phyloP scores from a whole-genome alignment of 257 asterid species.

The Nicotiana tomentosiformis region DNA sequence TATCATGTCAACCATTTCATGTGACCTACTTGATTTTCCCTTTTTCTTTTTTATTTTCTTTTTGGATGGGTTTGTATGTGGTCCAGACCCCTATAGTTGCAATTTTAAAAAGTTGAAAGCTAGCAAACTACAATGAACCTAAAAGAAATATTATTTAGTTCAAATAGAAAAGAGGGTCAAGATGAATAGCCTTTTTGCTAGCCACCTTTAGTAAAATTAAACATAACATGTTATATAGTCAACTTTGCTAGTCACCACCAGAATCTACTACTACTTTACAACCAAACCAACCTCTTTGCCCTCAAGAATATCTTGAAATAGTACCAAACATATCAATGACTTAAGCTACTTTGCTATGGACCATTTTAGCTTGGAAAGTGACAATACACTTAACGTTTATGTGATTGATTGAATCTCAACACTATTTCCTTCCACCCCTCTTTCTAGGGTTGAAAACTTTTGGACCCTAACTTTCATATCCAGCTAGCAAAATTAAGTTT shows the following conservation, averaged over 20 bases:
- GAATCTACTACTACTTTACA: slow-evolving; percentile 4
- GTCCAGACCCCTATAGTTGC: slow-evolving; percentile 1
- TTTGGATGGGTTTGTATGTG: background rate
- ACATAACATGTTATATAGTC: background rate
- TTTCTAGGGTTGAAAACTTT: background rate
- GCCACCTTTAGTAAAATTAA: background rate
- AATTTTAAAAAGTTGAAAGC: background rate
- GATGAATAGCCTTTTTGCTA: background rate
- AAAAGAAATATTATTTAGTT: background rate
- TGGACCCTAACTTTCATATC: background rate
- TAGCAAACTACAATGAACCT: background rate
- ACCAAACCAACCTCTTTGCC: slow-evolving; percentile 9
- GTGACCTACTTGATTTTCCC: slow-evolving; percentile 21
- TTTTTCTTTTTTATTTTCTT: background rate
- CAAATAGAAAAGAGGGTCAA: background rate
- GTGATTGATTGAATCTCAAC: slow-evolving; percentile 6
- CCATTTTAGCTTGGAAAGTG: slow-evolving; percentile 10
- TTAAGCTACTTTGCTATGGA: background rate
- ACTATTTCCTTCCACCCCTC: background rate
- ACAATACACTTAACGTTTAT: background rate
- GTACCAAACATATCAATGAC: slow-evolving; percentile 9
- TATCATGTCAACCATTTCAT: slow-evolving; percentile 24
- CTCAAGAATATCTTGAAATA: slow-evolving; percentile 4
- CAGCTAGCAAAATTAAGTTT: background rate
- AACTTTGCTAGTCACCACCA: slow-evolving; percentile 5